Base-by-base conservation (phyloP, 108 stramenopile species). In the Aureococcus anophagefferens region DNA sequence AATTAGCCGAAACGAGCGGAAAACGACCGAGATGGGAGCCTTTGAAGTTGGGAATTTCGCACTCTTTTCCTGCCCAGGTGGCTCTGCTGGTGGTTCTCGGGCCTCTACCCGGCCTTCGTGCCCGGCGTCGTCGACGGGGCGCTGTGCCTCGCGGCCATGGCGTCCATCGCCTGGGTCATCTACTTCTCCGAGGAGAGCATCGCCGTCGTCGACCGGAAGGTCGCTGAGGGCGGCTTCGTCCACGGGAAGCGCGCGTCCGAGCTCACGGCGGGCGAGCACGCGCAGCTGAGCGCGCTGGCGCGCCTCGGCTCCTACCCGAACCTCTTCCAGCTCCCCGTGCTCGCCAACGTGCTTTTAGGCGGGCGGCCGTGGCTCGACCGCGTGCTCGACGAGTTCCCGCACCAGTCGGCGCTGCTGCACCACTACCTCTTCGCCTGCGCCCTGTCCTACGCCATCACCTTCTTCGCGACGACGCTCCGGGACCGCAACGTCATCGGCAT, bases 361-460 rank as follows among this genome's bases (percentile, higher is more conserved):
- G 51, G 51, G 7, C 51, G 51, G 7, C 21, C 51, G 7, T 59
- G 51, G 51, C 25, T 59, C 51, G 51, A 59, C 51, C 7, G 7
- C 51, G 51, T 28, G 7, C 51, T 59, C 21, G 21, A 59, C 14
- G 25, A 16, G 21, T 59, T 25, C 51, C 51, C 51, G 51, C 21
- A 16, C 51, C 51, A 59, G 25, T 3, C 21, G 25, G 51, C 51
- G 21, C 51, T 59, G 7, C 51, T 59, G 7, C 51, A 59, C 51
- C 51, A 59, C 51, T 59, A 59, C 51, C 51, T 59, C 51, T 59
- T 59, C 51, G 51, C 51, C 21, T 59, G 51, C 51, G 51, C 51
- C 21, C 4, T 28, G 21, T 25, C 21, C 14, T 59, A 59, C 51
- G 51, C 51, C 7, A 59, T 59, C 25, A 59, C 51, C 21, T 59